A percentile compares a stretch with the other conserved stretches of the same genome.
Evolutionary conservation across 176 grass and related monocot species (phyloP).

Genomic region (Puccinellia tenuiflora): DNA sequence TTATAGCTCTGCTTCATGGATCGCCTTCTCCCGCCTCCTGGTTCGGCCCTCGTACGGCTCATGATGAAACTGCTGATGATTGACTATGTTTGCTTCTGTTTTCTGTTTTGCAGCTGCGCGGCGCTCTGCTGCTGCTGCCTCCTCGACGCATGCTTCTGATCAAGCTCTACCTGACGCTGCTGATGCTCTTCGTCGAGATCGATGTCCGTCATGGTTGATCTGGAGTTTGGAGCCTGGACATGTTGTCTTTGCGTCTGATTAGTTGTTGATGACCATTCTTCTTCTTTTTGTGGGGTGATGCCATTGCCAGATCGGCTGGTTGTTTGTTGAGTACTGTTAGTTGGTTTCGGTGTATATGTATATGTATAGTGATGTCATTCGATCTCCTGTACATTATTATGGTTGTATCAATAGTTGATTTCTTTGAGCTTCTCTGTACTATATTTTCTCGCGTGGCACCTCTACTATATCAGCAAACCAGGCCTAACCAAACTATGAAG

Average conservation of each 20-base stretch:
- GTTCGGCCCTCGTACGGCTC: not conserved
- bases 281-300: not conserved
- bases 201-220: not conserved
- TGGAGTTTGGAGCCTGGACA: not conserved
- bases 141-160: not conserved
- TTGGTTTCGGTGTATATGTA: not conserved
- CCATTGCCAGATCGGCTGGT: not conserved
- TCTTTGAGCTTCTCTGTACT: no score
- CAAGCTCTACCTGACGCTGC: not conserved
- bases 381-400: not conserved
- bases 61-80: not conserved
- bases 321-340: not conserved
- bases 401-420: no score
- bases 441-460: no score
- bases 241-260: not conserved
- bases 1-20: not conserved
- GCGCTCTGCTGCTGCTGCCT: not conserved
- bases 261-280: not conserved
- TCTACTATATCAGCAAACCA: no score
- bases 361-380: not conserved
- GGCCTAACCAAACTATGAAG: no score
- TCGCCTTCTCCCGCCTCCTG: not conserved
- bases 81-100: not conserved
- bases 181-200: not conserved
- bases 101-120: not conserved